Base-by-base conservation (phyloP, 305 asterid species). In the Fraxinus platypoda region DNA sequence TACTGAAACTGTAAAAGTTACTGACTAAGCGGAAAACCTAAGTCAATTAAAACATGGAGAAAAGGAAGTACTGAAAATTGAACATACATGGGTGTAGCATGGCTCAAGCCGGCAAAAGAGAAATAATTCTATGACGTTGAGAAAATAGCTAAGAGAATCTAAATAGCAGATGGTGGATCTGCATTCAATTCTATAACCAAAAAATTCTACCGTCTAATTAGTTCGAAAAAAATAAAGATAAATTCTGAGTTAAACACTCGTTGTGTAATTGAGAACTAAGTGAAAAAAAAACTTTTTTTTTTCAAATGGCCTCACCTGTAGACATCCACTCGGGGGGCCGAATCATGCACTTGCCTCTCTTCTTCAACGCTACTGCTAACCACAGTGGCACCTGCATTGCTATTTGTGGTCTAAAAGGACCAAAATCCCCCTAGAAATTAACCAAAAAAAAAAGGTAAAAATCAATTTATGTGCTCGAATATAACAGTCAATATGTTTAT, bases 311-410 rank as follows among this genome's bases (percentile, higher is more conserved):
- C 97, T 89, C 85, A 94, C 98, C 98, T 1, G 91, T 90, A 23
- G 97, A 87, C 93, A 95, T 93, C 99, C 97, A 95, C 66, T 94
- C 95, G 0, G 97, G 97, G 71, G 95, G 92, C 43, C 91, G 87
- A 84, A 95, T 92, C 23, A 93, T 88, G 90, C 98, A 95, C 87
- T 94, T 95, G 54, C 98, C 98, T 90, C 98, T 89, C 87, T 87
- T 95, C 91, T 92, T 95, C 94, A 95, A 85, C 80, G 99, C 97
- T 64, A 95, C 90, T n/a, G 99, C 99, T 78, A 95, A 83, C 99
- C 99, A 95, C 33, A 95, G 87, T 8, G 98, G 98, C 33, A 91
- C 99, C 83, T 88, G 90, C 28, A 92, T 87, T 7, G 95, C 90
- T 78, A 92, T 93, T 77, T 91, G 95, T 5, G 98, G 95, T 6